Evolutionary conservation across 768 basidiomycete genomes (phyloP).

Genomic region (Pulveroboletus sp.): DNA sequence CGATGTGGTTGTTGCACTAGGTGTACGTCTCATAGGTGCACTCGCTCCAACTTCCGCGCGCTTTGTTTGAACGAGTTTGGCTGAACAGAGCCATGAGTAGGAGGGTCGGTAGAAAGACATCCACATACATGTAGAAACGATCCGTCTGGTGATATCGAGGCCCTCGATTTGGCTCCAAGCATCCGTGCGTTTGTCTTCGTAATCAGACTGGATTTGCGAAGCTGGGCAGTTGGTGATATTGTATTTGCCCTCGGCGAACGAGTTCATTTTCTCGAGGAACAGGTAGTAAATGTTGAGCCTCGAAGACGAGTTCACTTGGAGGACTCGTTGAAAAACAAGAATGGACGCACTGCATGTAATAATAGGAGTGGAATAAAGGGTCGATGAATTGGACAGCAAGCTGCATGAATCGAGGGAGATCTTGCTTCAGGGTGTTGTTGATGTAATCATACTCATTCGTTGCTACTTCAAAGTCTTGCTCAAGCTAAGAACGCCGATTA

Average conservation of each 20-base stretch:
- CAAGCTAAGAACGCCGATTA: slow-evolving; percentile 50
- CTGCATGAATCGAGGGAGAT: slow-evolving; percentile 90
- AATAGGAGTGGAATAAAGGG: slow-evolving; percentile 97
- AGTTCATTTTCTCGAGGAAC: slow-evolving; percentile 90
- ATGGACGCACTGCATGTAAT: slow-evolving; percentile 92
- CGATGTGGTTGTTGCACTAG: slow-evolving; percentile 24
- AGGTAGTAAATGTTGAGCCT: slow-evolving; percentile 94
- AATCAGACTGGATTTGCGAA: slow-evolving; percentile 71
- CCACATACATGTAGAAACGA: slow-evolving; percentile 78
- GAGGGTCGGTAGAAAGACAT: neutral
- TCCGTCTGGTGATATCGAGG: slow-evolving; percentile 77
- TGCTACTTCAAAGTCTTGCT: slow-evolving; percentile 94
- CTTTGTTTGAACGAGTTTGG: slow-evolving; percentile 63
- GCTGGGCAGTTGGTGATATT: slow-evolving; percentile 63
- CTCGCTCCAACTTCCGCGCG: slow-evolving; percentile 33
- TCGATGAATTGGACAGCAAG: slow-evolving; percentile 89
- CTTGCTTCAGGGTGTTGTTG: slow-evolving; percentile 85
- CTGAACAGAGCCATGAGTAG: slow-evolving; percentile 35
- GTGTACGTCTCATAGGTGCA: slow-evolving; percentile 36
- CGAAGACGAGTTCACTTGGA: slow-evolving; percentile 1
- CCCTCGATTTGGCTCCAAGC: slow-evolving; percentile 76
- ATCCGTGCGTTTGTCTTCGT: slow-evolving; percentile 81
- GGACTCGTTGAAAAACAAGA: neutral
- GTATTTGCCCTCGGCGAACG: slow-evolving; percentile 79
- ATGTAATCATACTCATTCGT: slow-evolving; percentile 93